Conservation (phyloP, 305 asterid genomes). For the Euphrasia arctica region DNA sequence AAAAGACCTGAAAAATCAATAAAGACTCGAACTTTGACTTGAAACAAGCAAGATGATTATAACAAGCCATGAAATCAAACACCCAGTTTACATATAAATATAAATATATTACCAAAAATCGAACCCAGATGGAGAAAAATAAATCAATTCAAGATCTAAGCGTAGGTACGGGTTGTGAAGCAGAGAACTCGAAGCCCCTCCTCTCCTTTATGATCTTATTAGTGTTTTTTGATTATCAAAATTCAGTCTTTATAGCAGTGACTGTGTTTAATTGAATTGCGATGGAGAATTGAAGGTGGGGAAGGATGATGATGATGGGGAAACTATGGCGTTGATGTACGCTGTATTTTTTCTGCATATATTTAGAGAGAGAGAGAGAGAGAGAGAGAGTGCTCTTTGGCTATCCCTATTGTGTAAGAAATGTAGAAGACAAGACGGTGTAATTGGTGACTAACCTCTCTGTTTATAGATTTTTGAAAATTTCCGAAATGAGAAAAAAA, state of each 20-base stretch:
- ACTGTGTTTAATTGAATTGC: conserved; percentile 22
- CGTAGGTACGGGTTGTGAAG: conserved; percentile 48
- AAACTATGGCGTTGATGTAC: conserved; percentile 20
- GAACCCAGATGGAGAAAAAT: conserved; percentile 28
- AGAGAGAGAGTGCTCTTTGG: neutral
- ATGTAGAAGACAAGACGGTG: conserved; percentile 28
- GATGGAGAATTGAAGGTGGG: too few species aligned
- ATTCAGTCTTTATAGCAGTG: conserved; percentile 36
- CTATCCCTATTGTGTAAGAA: conserved; percentile 34
- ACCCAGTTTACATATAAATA: conserved; percentile 19
- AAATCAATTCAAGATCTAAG: conserved; percentile 56
- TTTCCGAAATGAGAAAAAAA: too few species aligned
- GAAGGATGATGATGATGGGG: conserved; percentile 14
- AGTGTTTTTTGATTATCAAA: conserved; percentile 30
- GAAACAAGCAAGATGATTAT: conserved; percentile 24
- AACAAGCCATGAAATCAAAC: conserved; percentile 6
- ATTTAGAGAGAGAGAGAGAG: conserved; percentile 16
- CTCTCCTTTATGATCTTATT: conserved; percentile 27
- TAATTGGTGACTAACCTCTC: conserved; percentile 26
- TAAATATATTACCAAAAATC: too few species aligned
- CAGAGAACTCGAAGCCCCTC: conserved; percentile 42
- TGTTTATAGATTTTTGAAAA: conserved; percentile 27
- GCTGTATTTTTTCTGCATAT: conserved; percentile 16
- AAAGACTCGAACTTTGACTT: conserved; percentile 32
- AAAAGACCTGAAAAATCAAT: conserved; percentile 32